Base-by-base conservation (phyloP, 306 rosid genomes). In the Quercus gilva region DNA sequence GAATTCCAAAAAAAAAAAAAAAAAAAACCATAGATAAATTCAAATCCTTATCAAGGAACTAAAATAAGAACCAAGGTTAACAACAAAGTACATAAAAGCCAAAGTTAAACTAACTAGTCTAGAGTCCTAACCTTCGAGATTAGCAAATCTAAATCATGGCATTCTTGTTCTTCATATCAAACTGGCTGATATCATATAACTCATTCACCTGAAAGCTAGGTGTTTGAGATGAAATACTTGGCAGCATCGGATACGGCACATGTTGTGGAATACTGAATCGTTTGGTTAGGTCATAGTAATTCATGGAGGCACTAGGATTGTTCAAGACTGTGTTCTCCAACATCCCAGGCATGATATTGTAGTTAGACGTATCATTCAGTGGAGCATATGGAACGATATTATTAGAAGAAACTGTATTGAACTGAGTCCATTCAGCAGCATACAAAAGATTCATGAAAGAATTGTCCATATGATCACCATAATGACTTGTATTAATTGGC, bases 121-220 rank as follows among this genome's bases (percentile, higher is more conserved):
- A 28, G 31, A 59, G 29, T 64, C 20, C 71, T 64, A 64, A 19
- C 23, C 51, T 31, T 33, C 7, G 37, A 35, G 52, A 68, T 68
- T 12, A 49, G 53, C 52, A 13, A 6, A 7, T 10, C 51, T 19
- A 67, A 7, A 23, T 29, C 20, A 29, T 15, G 5, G 15, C n/a
- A 35, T 15, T 21, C 28, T 35, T 68, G 72, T 68, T 68, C 72
- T 68, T 68, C 72, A n/a, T n/a, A 68, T 68, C 72, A 26, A 33
- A 19, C 52, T 68, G 52, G 19, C n/a, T 4, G 51, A 68, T 19
- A 35, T 68, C 72, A 35, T 68, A 35, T 19, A 35, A 68, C 45
- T 68, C 72, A 33, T 67, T 67, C 25, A 33, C 71, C 19, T 33
- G 71, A 35, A 68, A 35, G 26, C 51, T 21, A 68, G 37, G 51